phyloP scores from a whole-genome alignment of 108 stramenopile genomes.

The Cyclotella cryptica region DNA sequence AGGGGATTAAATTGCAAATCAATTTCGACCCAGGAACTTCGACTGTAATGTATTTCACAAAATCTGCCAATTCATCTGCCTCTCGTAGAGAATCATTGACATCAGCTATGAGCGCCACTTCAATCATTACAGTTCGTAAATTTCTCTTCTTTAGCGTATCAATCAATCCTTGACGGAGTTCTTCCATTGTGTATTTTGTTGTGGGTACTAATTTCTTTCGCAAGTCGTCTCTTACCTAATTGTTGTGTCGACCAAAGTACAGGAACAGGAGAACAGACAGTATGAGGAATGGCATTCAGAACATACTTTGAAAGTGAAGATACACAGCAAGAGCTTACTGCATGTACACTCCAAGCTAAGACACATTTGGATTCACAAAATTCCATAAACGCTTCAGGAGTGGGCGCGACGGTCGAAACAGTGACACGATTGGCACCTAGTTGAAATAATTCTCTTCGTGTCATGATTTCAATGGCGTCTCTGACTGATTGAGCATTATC shows the following conservation, averaged over 20 bases:
- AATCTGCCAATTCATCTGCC: constrained; percentile 76
- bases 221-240: constrained; percentile 60
- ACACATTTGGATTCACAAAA: constrained; percentile 44
- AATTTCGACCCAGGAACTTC: constrained; percentile 66
- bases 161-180: constrained; percentile 71
- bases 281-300: too few species aligned
- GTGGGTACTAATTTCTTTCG: constrained; percentile 79
- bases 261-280: too few species aligned
- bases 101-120: constrained; percentile 76
- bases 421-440: constrained; percentile 71
- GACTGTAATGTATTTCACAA: constrained; percentile 65
- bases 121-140: constrained; percentile 76
- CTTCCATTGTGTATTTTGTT: constrained; percentile 73
- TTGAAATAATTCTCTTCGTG: constrained; percentile 54
- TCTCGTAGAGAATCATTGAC: constrained; percentile 85
- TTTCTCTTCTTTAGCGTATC: constrained; percentile 52
- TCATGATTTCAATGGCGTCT: constrained; percentile 57
- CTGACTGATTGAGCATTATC: constrained; percentile 70
- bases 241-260: background rate
- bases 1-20: constrained; percentile 83
- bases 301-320: too few species aligned
- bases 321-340: constrained; percentile 14
- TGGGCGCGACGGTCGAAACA: constrained; percentile 87
- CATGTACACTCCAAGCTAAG: constrained; percentile 88
- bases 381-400: constrained; percentile 54